Conservation (phyloP, 1,284 basidiomycete species). For the Anthracocystis panici-leucophaei region DNA sequence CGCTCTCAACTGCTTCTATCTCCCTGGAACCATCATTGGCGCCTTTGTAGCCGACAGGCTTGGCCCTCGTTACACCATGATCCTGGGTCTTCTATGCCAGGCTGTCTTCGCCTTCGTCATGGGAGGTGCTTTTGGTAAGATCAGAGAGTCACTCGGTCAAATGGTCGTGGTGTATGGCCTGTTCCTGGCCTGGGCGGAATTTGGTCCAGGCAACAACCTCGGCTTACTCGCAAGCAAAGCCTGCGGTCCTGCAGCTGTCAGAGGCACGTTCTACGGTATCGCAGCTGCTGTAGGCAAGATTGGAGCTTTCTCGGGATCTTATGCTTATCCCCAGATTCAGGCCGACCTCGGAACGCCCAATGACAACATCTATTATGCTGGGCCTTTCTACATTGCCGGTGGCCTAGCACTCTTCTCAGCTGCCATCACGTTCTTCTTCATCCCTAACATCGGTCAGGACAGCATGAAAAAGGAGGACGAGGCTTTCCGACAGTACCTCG, state of each 20-base stretch:
- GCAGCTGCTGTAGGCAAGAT: conserved; percentile 85
- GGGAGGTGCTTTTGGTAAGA: conserved; percentile 55
- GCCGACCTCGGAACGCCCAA: conserved; percentile 24
- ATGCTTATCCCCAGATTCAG: conserved; percentile 60
- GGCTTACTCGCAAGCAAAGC: conserved; percentile 63
- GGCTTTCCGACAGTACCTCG: conserved; percentile 71
- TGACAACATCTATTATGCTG: conserved; percentile 47
- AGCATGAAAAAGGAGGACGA: conserved; percentile 83
- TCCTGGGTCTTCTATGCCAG: conserved; percentile 59
- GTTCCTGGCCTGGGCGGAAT: conserved; percentile 86
- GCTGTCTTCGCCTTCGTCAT: conserved; percentile 74
- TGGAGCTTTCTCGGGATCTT: conserved; percentile 59
- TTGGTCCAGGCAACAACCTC: conserved; percentile 72
- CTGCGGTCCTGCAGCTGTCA: conserved; percentile 54
- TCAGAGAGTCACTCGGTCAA: conserved; percentile 71
- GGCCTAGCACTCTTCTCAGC: conserved; percentile 84
- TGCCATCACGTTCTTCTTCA: conserved; percentile 79
- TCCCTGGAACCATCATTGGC: conserved; percentile 79
- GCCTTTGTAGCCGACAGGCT: conserved; percentile 77
- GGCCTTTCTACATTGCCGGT: conserved; percentile 71
- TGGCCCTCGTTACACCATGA: conserved; percentile 65
- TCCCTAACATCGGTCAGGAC: conserved; percentile 80
- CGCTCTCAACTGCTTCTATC: conserved; percentile 72
- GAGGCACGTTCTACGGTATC: conserved; percentile 64
- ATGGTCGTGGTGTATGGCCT: conserved; percentile 88